Percentiles rank a stretch among this genome's conserved stretches.
These are phyloP conservation scores for Neurospora sp. DNA, from an alignment of 495 filamentous ascomycete genomes.

Conservation along the genomic window DNA sequence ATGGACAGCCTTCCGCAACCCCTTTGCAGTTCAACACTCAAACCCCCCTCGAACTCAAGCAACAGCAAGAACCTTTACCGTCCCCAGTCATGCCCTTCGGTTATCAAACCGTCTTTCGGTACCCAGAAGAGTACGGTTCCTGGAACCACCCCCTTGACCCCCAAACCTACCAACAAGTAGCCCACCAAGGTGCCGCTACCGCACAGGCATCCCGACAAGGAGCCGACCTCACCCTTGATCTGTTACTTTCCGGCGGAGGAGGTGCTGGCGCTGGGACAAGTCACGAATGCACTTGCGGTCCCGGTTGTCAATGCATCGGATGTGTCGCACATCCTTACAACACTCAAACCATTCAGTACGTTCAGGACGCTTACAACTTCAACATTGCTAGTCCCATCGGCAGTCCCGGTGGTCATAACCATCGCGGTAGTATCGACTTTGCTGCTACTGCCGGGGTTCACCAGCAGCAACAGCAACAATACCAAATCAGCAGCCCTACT, in stretches of 20 bases:
- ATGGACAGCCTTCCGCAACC: constrained; percentile 5
- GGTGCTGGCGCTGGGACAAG: constrained; percentile 16
- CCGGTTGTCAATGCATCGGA: constrained; percentile 57
- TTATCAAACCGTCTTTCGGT: constrained; percentile 23
- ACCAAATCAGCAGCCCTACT: not conserved
- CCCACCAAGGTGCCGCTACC: constrained; percentile 4
- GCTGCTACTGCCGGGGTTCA: not conserved
- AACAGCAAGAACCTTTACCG: not conserved
- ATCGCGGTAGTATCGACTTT: not conserved
- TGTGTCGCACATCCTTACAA: constrained; percentile 67
- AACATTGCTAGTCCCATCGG: not conserved
- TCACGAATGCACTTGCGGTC: constrained; percentile 54
- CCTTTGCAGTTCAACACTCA: constrained; percentile 7
- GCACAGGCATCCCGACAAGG: constrained; percentile 2
- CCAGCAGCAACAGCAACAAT: not conserved
- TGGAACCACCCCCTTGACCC: constrained; percentile 33
- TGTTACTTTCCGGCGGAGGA: not conserved
- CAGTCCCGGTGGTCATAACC: not conserved
- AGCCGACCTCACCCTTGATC: not conserved
- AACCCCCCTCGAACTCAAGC: constrained; percentile 7
- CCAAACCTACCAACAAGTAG: constrained; percentile 24
- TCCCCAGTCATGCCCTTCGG: constrained; percentile 5
- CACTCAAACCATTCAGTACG: constrained; percentile 54
- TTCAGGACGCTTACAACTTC: constrained; percentile 26
- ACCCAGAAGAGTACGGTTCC: constrained; percentile 32